phyloP scores from a whole-genome alignment of 208 protist species.

The Trichomonas gallinae region DNA sequence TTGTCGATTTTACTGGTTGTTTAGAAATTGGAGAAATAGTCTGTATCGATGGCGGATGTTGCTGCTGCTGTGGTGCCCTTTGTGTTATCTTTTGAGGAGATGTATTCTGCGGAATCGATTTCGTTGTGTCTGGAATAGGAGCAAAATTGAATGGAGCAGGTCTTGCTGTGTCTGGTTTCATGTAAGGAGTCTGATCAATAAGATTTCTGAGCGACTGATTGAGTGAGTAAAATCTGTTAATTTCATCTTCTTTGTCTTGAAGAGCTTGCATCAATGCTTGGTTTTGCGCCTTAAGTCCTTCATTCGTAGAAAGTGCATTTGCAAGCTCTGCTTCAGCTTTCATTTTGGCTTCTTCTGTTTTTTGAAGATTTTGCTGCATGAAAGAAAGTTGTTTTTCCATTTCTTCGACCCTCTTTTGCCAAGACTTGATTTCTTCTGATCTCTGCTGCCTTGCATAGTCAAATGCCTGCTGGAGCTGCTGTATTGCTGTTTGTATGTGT shows the following conservation, averaged over 20 bases:
- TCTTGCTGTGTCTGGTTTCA: background rate
- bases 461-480: background rate
- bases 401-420: background rate
- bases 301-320: background rate
- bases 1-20: background rate
- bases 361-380: background rate
- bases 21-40: background rate
- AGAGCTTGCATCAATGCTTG: background rate
- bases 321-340: background rate
- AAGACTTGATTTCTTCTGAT: background rate
- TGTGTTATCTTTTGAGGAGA: background rate
- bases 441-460: background rate
- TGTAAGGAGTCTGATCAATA: background rate
- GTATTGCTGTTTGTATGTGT: background rate
- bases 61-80: background rate
- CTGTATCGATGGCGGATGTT: background rate
- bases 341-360: background rate
- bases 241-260: background rate
- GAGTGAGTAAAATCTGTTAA: background rate
- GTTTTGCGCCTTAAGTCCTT: background rate
- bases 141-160: background rate
- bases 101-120: background rate
- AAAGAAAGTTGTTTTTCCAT: background rate
- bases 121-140: background rate
- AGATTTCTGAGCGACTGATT: background rate